Base-by-base conservation (phyloP, 2,329 filamentous ascomycete genomes). In the Colletotrichum siamense region DNA sequence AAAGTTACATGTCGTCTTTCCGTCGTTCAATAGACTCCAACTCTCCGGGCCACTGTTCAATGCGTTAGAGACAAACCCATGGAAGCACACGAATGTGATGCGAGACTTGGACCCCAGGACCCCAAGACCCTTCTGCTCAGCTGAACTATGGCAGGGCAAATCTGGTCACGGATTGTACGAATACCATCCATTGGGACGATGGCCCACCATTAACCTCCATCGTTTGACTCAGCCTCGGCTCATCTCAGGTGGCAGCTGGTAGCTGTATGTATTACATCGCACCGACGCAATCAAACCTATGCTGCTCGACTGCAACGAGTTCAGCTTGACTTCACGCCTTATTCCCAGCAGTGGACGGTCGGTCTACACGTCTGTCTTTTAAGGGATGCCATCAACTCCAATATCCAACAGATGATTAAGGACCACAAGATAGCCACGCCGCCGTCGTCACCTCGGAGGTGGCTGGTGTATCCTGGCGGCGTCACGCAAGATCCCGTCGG, bases 151-250 rank as follows among this genome's bases (percentile, higher is more conserved):
- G 69, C 30, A 55, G 68, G 62, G 52, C 73, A 24, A n/a, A 12
- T 34, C 13, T 57, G 30, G 36, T 63, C 24, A 52, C 44, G 24
- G 30, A 62, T 30, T 34, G 44, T 52, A 52, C 61, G 34, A 34
- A 18, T 36, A 62, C 44, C 55, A n/a, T 62, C 39, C 34, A 32
- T 18, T 30, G 9, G 15, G 26, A n/a, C 18, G 10, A 34, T 13
- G 28, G 26, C 8, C 26, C 30, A 26, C 12, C 34, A 13, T 9
- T 18, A 30, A 39, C 26, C 52, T 61, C 30, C 57, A 57, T 73
- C 22, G 59, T 39, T 64, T 28, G 69, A 44, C 68, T 75, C 69
- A 57, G 73, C 73, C 73, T 75, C 73, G 34, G 57, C 55, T 55
- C 69, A 36, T 49, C 39, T 10, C 6, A 67, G 24, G 59, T 15